Conservation (phyloP, 306 rosid genomes). For the Vigna unguiculata region DNA sequence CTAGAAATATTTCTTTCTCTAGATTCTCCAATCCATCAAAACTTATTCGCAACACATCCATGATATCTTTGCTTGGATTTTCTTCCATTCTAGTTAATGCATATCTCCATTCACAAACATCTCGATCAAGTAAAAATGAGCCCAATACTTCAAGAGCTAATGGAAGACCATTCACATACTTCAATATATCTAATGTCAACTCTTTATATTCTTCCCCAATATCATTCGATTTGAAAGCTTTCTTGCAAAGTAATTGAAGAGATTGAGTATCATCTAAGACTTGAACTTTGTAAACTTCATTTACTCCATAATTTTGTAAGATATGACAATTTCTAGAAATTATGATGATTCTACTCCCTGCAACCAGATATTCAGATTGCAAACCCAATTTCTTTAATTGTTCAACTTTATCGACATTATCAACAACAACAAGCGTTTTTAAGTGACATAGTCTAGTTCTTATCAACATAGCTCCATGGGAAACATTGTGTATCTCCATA, state of each 20-base stretch:
- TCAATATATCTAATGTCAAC: background rate
- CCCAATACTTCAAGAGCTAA: constrained; percentile 37
- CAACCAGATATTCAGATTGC: background rate
- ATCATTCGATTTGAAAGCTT: background rate
- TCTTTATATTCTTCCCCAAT: background rate
- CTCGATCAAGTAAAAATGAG: background rate
- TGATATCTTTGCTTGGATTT: background rate
- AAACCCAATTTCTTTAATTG: background rate
- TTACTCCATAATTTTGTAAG: background rate
- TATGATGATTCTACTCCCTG: background rate
- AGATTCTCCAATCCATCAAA: background rate
- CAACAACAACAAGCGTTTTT: background rate
- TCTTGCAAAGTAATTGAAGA: background rate
- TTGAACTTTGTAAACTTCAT: background rate
- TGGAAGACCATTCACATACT: constrained; percentile 25
- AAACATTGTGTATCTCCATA: background rate
- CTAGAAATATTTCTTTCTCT: constrained; percentile 41
- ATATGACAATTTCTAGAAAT: background rate
- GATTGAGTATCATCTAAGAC: background rate
- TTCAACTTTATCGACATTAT: background rate
- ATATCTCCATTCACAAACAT: background rate
- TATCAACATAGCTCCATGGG: background rate
- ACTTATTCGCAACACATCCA: background rate
- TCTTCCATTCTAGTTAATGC: background rate
- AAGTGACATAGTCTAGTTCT: background rate